A percentile compares a stretch with the other conserved stretches of the same genome.
These are phyloP conservation scores for Saturnispora dispora DNA, from an alignment of 805 yeast species.

Conservation along the genomic window DNA sequence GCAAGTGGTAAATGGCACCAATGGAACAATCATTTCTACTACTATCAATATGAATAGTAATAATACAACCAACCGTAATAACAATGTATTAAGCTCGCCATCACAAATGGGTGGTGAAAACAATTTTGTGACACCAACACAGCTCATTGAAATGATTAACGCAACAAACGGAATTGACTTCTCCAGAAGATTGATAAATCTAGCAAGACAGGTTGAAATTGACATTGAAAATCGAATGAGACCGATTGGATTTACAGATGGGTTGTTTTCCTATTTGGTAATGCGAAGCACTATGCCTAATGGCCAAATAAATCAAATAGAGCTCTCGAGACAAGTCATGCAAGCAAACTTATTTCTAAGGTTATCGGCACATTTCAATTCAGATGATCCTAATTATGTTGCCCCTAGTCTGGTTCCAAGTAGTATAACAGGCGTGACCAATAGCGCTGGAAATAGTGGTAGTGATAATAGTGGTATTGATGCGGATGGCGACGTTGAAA, in stretches of 20 bases:
- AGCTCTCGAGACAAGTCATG: constrained; percentile 5
- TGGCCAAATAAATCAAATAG: constrained; percentile 8
- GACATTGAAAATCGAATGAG: constrained; percentile 3
- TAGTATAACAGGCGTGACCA: background rate
- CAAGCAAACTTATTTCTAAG: constrained; percentile 8
- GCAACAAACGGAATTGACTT: constrained; percentile 4
- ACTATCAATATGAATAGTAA: constrained; percentile 35
- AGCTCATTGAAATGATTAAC: constrained; percentile 4
- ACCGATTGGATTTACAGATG: constrained; percentile 5
- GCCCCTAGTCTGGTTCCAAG: constrained; percentile 4
- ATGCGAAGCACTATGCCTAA: constrained; percentile 3
- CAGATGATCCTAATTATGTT: constrained; percentile 3
- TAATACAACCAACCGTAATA: constrained; percentile 29
- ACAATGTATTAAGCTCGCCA: constrained; percentile 22
- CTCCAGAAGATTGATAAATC: constrained; percentile 1
- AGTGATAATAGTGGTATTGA: constrained; percentile 44
- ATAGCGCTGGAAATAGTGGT: background rate
- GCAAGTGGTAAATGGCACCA: background rate
- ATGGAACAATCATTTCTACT: background rate
- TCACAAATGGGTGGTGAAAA: constrained; percentile 6
- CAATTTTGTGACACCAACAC: constrained; percentile 3
- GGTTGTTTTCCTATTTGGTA: constrained; percentile 1
- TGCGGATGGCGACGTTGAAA: constrained; percentile 25
- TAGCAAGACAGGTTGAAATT: constrained; percentile 6
- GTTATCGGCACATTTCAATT: constrained; percentile 4